phyloP scores from a whole-genome alignment of 306 rosid species.

The Echinosophora koreensis region DNA sequence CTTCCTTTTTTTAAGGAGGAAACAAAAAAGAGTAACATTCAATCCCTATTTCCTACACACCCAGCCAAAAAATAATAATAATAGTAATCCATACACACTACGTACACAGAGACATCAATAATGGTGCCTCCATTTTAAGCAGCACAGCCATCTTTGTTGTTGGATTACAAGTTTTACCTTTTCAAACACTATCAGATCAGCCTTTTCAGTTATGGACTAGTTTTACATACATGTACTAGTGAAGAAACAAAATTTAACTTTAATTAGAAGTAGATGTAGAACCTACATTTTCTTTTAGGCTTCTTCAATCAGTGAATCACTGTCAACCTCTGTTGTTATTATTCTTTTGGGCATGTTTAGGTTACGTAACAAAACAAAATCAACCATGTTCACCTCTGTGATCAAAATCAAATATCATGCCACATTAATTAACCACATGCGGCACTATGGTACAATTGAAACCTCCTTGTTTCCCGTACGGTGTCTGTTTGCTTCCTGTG shows the following conservation, averaged over 20 bases:
- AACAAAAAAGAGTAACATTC: background rate
- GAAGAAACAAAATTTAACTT: slow-evolving; percentile 25
- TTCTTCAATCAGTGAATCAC: background rate
- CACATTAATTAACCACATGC: slow-evolving; percentile 24
- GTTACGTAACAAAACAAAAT: slow-evolving; percentile 33
- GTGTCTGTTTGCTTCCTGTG: slow-evolving; percentile 28
- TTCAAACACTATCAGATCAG: slow-evolving; percentile 32
- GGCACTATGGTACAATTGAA: slow-evolving; percentile 16
- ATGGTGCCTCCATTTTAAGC: slow-evolving; percentile 47
- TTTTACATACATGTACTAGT: background rate
- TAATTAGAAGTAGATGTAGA: background rate
- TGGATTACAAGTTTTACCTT: slow-evolving; percentile 37
- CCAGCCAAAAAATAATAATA: too few species aligned
- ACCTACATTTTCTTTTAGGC: slow-evolving; percentile 35
- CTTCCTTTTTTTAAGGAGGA: background rate
- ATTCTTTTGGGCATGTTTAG: background rate
- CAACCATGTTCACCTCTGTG: background rate
- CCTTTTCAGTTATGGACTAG: slow-evolving; percentile 37
- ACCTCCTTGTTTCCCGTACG: slow-evolving; percentile 42
- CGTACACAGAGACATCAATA: slow-evolving; percentile 29
- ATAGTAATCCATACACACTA: slow-evolving; percentile 8
- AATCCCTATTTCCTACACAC: background rate
- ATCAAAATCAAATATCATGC: background rate
- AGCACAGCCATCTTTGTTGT: slow-evolving; percentile 42
- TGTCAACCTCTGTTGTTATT: slow-evolving; percentile 10